Evolutionary conservation across 805 yeast genomes (phyloP).

Genomic region (Saccharomycopsis schoenii): DNA sequence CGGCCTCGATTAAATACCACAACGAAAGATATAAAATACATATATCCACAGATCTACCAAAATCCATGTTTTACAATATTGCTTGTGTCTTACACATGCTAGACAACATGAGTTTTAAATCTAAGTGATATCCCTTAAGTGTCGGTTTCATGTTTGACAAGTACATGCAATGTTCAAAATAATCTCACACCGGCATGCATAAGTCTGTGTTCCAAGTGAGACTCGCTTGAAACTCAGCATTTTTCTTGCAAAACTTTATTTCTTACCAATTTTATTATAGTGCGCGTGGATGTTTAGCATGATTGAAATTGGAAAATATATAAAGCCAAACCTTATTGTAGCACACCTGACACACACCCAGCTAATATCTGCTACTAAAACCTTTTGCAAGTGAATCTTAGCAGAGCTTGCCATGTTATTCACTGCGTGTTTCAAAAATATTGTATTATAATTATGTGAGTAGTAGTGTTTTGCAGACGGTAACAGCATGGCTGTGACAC

Average conservation of each 20-base stretch:
- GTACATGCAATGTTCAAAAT: not conserved
- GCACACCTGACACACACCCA: too few species aligned
- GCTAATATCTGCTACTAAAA: too few species aligned
- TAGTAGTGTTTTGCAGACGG: too few species aligned
- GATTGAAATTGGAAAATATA: too few species aligned
- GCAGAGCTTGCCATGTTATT: too few species aligned
- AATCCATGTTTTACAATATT: not conserved
- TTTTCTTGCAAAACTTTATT: not conserved
- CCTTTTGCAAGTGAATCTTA: too few species aligned
- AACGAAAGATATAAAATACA: too few species aligned
- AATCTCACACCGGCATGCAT: not conserved
- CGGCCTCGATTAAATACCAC: not conserved
- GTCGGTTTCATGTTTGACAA: not conserved
- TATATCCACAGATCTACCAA: not conserved
- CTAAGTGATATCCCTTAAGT: not conserved
- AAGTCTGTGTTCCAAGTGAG: not conserved
- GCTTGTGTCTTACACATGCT: not conserved
- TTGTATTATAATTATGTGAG: not conserved
- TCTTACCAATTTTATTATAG: too few species aligned
- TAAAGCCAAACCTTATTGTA: too few species aligned
- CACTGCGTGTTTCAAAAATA: not conserved
- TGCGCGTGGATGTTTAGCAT: too few species aligned
- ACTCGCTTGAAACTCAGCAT: not conserved
- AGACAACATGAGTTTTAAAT: not conserved
- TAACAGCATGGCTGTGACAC: too few species aligned